phyloP scores from a whole-genome alignment of 768 basidiomycete species.

The Pleurotus sapidus region DNA sequence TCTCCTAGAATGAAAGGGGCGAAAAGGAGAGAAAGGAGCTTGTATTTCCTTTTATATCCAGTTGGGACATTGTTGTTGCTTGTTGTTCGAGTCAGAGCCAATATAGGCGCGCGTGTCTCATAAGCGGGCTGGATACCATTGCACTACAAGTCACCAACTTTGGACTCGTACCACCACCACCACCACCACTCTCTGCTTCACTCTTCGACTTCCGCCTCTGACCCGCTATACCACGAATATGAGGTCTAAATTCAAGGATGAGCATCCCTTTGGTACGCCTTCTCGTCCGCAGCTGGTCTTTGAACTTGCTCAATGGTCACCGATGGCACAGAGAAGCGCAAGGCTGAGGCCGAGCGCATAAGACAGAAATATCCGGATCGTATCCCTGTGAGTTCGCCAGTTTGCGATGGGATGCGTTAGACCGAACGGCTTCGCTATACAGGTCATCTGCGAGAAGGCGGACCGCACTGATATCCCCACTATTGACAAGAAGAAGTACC shows the following conservation, averaged over 20 bases:
- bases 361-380: constrained; percentile 98
- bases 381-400: constrained; percentile 74
- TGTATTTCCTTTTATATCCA: background rate
- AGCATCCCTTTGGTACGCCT: constrained; percentile 92
- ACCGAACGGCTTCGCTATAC: constrained; percentile 4
- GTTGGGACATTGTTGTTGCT: constrained; percentile 4
- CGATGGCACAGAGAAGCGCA: constrained; percentile 83
- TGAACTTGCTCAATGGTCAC: constrained; percentile 32
- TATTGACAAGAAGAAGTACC: constrained; percentile 99
- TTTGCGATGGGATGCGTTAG: too few species aligned
- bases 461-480: constrained; percentile 98
- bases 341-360: constrained; percentile 98
- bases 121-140: background rate
- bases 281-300: constrained; percentile 18
- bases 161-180: background rate
- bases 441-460: constrained; percentile 99
- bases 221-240: constrained; percentile 33
- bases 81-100: constrained; percentile 8
- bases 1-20: background rate
- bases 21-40: background rate
- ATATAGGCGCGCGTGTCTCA: constrained; percentile 5
- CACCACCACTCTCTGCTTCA: background rate
- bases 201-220: background rate
- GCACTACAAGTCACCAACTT: background rate
- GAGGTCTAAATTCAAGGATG: constrained; percentile 98